Evolutionary conservation across 2,329 filamentous ascomycete genomes (phyloP).

Genomic region (Sclerotiophoma versabilis): DNA sequence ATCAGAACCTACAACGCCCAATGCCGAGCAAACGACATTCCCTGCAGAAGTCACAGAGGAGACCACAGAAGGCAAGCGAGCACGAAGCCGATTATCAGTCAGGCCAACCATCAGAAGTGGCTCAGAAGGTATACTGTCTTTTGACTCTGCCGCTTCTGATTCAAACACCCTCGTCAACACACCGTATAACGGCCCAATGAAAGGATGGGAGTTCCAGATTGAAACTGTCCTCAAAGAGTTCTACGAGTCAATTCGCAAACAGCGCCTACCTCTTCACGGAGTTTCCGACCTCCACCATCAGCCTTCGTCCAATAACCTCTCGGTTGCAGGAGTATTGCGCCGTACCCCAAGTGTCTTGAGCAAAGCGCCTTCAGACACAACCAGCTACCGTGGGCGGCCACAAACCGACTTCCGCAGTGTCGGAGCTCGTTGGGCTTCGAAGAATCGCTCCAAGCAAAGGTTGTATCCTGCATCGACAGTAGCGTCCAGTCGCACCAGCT

Average conservation of each 20-base stretch:
- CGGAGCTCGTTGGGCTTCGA: conserved; percentile 80
- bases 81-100: conserved; percentile 53
- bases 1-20: conserved; percentile 46
- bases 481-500: conserved; percentile 89
- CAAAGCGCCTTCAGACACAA: conserved; percentile 87
- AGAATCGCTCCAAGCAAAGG: conserved; percentile 81
- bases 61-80: conserved; percentile 45
- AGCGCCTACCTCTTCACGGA: conserved; percentile 86
- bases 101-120: conserved; percentile 49
- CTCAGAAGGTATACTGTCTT: conserved; percentile 43
- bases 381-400: conserved; percentile 74
- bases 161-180: conserved; percentile 80
- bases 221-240: conserved; percentile 92
- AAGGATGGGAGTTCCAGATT: conserved; percentile 86
- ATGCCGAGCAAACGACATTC: conserved; percentile 36
- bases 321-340: conserved; percentile 76
- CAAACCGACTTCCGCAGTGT: conserved; percentile 66
- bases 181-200: conserved; percentile 76
- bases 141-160: conserved; percentile 54
- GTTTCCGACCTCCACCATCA: conserved; percentile 62
- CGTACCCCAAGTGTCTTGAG: conserved; percentile 90
- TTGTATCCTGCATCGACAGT: conserved; percentile 79
- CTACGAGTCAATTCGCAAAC: conserved; percentile 85
- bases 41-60: conserved; percentile 40
- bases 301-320: conserved; percentile 65